A percentile compares a stretch with the other conserved stretches of the same genome.
phyloP scores from a whole-genome alignment of 2,329 filamentous ascomycete species.

The Fonsecaea multimorphosa region DNA sequence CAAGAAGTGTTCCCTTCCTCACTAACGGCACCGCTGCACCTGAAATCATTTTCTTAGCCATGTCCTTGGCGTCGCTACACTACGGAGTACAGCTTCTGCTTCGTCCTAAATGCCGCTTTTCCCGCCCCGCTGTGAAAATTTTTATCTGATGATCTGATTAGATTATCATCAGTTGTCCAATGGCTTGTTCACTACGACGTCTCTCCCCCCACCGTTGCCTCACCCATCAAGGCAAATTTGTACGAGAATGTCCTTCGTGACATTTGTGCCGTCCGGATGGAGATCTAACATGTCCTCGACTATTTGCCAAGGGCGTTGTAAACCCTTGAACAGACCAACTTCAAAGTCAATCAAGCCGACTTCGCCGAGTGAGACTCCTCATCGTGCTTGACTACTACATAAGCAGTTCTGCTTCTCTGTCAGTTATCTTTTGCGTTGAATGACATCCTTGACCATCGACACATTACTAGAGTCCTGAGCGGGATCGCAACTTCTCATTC shows the following conservation, averaged over 20 bases:
- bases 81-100: background rate
- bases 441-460: background rate
- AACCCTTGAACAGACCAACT: background rate
- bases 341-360: background rate
- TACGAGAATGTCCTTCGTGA: background rate
- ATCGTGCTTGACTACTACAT: background rate
- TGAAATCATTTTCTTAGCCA: slow-evolving; percentile 1
- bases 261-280: background rate
- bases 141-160: slow-evolving; percentile 19
- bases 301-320: background rate
- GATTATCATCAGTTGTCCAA: slow-evolving; percentile 4
- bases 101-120: background rate
- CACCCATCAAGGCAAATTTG: background rate
- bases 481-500: background rate
- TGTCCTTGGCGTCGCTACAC: background rate
- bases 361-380: background rate
- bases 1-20: background rate
- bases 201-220: slow-evolving; percentile 9
- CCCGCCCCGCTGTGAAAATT: slow-evolving; percentile 18
- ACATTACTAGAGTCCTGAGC: background rate
- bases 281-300: background rate
- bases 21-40: background rate
- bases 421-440: background rate
- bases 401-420: background rate
- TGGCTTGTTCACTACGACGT: background rate